These are phyloP conservation scores for Starmera pachycereana DNA, from an alignment of 805 yeast genomes.

Conservation along the genomic window DNA sequence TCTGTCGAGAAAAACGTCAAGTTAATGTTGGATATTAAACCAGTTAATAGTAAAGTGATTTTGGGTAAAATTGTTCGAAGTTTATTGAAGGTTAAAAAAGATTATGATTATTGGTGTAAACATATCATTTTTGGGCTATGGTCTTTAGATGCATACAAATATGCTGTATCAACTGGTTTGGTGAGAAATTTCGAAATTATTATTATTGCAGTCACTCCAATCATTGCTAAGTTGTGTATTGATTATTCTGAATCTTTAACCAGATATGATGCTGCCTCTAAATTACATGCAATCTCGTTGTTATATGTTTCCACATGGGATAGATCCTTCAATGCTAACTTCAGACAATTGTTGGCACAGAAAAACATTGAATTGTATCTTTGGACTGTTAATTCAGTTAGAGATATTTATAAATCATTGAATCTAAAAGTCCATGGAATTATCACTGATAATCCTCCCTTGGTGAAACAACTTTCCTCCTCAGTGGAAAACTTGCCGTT, in stretches of 20 bases:
- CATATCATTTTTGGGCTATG: conserved; percentile 43
- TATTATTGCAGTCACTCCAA: conserved; percentile 25
- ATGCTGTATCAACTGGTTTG: conserved; percentile 28
- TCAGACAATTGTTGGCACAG: conserved; percentile 21
- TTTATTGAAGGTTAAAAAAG: conserved; percentile 27
- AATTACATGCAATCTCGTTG: conserved; percentile 47
- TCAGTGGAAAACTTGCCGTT: neutral
- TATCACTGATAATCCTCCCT: conserved; percentile 29
- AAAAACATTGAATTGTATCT: conserved; percentile 29
- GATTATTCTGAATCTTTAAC: conserved; percentile 26
- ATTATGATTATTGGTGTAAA: conserved; percentile 32
- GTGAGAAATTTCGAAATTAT: conserved; percentile 26
- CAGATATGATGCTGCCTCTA: conserved; percentile 29
- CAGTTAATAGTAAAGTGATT: conserved; percentile 32
- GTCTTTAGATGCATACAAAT: conserved; percentile 34
- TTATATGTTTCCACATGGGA: conserved; percentile 36
- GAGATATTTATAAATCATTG: conserved; percentile 26
- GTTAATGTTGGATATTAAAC: conserved; percentile 44
- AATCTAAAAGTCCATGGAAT: conserved; percentile 27
- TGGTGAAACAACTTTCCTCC: neutral
- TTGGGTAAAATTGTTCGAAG: conserved; percentile 27
- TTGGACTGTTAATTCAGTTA: conserved; percentile 42
- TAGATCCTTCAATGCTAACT: conserved; percentile 19
- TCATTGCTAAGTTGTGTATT: conserved; percentile 21
- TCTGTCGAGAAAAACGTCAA: conserved; percentile 15